These are phyloP conservation scores for Suillus luteus DNA, from an alignment of 768 basidiomycete species.

Conservation along the genomic window DNA sequence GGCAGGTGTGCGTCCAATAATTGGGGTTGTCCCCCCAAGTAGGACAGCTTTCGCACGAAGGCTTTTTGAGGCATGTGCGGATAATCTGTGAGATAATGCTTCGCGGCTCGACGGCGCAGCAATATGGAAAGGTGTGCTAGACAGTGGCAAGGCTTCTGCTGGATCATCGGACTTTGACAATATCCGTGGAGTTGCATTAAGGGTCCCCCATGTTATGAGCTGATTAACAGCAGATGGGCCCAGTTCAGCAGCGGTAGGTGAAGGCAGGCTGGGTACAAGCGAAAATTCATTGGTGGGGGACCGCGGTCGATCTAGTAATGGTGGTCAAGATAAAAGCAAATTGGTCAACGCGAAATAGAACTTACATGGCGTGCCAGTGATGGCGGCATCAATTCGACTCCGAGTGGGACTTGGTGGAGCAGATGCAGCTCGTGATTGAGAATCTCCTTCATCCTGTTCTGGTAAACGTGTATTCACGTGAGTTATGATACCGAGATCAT, in stretches of 20 bases:
- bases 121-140: constrained; percentile 76
- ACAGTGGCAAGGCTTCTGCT: constrained; percentile 41
- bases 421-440: constrained; percentile 44
- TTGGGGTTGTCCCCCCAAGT: constrained; percentile 42
- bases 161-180: constrained; percentile 65
- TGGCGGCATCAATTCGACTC: constrained; percentile 90
- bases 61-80: constrained; percentile 78
- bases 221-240: constrained; percentile 85
- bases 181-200: constrained; percentile 89
- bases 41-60: constrained; percentile 76
- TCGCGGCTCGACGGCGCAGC: constrained; percentile 80
- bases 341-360: constrained; percentile 15
- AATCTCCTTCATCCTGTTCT: constrained; percentile 60
- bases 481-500: constrained; percentile 64
- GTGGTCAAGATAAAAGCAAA: constrained; percentile 16
- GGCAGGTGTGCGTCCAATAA: constrained; percentile 32
- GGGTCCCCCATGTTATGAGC: constrained; percentile 96
- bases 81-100: constrained; percentile 76
- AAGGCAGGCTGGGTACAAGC: constrained; percentile 84
- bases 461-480: constrained; percentile 81
- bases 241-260: constrained; percentile 81
- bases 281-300: constrained; percentile 64
- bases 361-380: constrained; percentile 89
- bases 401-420: constrained; percentile 87
- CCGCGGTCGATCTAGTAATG: constrained; percentile 57